Conservation (phyloP, 768 basidiomycete species). For the Kwoniella heveanensis region DNA sequence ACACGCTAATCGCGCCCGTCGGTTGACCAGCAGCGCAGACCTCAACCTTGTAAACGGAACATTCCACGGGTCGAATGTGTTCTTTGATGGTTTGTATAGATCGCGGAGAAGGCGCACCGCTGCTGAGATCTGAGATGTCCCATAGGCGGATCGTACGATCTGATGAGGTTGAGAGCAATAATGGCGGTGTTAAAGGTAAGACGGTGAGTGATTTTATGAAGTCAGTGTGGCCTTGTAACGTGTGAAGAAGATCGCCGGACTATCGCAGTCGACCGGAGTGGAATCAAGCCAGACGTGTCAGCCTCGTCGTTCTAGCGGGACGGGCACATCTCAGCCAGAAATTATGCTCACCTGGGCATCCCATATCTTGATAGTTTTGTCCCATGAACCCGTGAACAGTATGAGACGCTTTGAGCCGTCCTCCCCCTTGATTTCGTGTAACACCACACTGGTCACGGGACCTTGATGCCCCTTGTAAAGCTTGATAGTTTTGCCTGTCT, state of each 20-base stretch:
- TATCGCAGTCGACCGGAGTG: too few relatives aligned
- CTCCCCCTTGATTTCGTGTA: slow-evolving; percentile 54
- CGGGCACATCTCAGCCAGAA: too few relatives aligned
- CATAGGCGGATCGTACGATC: slow-evolving; percentile 87
- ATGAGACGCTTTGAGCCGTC: slow-evolving; percentile 48
- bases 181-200: slow-evolving; percentile 62
- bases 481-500: slow-evolving; percentile 80
- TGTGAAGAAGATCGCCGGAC: slow-evolving; percentile 71
- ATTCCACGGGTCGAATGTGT: slow-evolving; percentile 86
- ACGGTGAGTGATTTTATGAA: slow-evolving; percentile 85
- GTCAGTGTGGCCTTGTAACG: slow-evolving; percentile 78
- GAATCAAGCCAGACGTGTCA: too few relatives aligned
- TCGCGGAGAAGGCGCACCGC: slow-evolving; percentile 27
- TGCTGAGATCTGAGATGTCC: slow-evolving; percentile 62
- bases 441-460: slow-evolving; percentile 81
- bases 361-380: slow-evolving; percentile 92
- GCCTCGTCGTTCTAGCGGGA: too few relatives aligned
- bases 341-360: slow-evolving; percentile 65
- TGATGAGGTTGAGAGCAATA: slow-evolving; percentile 80
- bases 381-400: slow-evolving; percentile 92
- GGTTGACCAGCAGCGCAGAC: slow-evolving; percentile 50
- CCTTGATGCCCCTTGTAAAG: slow-evolving; percentile 81
- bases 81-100: slow-evolving; percentile 72
- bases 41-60: slow-evolving; percentile 63
- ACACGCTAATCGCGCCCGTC: slow-evolving; percentile 59